Percentiles rank a stretch among this genome's conserved stretches.
These are phyloP conservation scores for Phlebiopsis flavidoalba DNA, from an alignment of 768 basidiomycete species.

Conservation along the genomic window DNA sequence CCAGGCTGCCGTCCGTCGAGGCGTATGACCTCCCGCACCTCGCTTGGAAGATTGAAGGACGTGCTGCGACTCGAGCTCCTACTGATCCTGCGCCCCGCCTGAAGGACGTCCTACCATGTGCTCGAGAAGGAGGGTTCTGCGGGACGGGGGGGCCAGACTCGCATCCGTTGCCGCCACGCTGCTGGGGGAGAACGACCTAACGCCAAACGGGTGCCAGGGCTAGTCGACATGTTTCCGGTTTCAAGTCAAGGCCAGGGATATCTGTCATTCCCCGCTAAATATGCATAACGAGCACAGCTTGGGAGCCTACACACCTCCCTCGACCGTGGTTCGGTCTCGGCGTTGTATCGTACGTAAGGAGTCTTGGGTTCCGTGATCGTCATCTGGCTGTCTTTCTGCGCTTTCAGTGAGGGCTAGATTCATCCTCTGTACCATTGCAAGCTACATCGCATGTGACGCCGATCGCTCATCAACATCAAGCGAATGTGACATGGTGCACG, in stretches of 20 bases:
- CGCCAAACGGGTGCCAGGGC: slow-evolving; percentile 34
- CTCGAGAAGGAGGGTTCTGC: slow-evolving; percentile 29
- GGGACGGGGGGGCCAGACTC: slow-evolving; percentile 67
- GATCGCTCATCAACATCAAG: slow-evolving; percentile 10
- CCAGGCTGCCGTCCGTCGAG: slow-evolving; percentile 36
- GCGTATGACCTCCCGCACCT: slow-evolving; percentile 56
- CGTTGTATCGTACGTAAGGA: slow-evolving; percentile 88
- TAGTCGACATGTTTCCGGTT: slow-evolving; percentile 17
- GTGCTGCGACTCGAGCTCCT: slow-evolving; percentile 73
- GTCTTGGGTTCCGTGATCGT: slow-evolving; percentile 99
- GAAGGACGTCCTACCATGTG: slow-evolving; percentile 41
- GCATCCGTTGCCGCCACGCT: slow-evolving; percentile 41
- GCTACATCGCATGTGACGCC: slow-evolving; percentile 35
- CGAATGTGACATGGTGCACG: slow-evolving; percentile 18
- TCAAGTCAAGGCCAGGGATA: slow-evolving; percentile 75
- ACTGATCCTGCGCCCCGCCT: slow-evolving; percentile 46
- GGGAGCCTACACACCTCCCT: slow-evolving; percentile 58
- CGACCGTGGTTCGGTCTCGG: slow-evolving; percentile 79
- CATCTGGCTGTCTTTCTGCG: slow-evolving; percentile 94
- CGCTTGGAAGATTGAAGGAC: slow-evolving; percentile 75
- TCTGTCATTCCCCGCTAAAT: slow-evolving; percentile 38
- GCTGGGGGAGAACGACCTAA: slow-evolving; percentile 44
- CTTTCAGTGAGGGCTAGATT: slow-evolving; percentile 90
- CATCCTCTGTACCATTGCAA: slow-evolving; percentile 94
- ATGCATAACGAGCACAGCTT: neutral